These are phyloP conservation scores for Neonectria neomacrospora DNA, from an alignment of 2,329 filamentous ascomycete genomes.

Conservation along the genomic window DNA sequence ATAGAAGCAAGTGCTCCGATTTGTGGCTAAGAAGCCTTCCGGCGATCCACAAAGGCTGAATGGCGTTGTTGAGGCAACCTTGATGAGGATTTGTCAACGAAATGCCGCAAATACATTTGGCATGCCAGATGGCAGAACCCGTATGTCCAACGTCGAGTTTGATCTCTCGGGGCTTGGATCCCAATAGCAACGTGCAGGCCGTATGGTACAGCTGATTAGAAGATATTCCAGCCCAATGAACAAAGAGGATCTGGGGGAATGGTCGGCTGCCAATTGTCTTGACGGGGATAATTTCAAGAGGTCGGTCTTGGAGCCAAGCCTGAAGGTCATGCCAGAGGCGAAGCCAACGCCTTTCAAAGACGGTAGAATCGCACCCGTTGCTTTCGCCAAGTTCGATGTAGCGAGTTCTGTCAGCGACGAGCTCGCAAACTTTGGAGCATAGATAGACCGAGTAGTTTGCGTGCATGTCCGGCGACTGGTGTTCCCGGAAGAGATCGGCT, in stretches of 20 bases:
- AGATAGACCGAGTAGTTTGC: conserved; percentile 70
- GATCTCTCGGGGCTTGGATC: conserved; percentile 51
- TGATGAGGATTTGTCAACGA: conserved; percentile 65
- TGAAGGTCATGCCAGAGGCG: conserved; percentile 62
- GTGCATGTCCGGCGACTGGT: conserved; percentile 61
- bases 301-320: conserved; percentile 59
- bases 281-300: conserved; percentile 58
- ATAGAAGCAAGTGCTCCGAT: conserved; percentile 53
- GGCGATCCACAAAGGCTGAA: conserved; percentile 68
- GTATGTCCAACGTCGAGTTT: conserved; percentile 42
- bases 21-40: conserved; percentile 64
- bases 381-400: conserved; percentile 59
- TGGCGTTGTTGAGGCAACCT: conserved; percentile 67
- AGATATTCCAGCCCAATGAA: conserved; percentile 65
- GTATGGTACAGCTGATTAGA: conserved; percentile 69
- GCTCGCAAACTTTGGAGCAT: conserved; percentile 61
- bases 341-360: conserved; percentile 58
- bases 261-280: conserved; percentile 55
- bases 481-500: conserved; percentile 49
- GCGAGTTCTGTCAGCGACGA: conserved; percentile 61
- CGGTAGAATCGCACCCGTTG: conserved; percentile 55
- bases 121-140: conserved; percentile 64
- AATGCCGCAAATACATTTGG: conserved; percentile 65
- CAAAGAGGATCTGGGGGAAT: conserved; percentile 64
- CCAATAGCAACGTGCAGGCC: conserved; percentile 62